Base-by-base conservation (phyloP, 106 monocot genomes). In the Acorus calamus region DNA sequence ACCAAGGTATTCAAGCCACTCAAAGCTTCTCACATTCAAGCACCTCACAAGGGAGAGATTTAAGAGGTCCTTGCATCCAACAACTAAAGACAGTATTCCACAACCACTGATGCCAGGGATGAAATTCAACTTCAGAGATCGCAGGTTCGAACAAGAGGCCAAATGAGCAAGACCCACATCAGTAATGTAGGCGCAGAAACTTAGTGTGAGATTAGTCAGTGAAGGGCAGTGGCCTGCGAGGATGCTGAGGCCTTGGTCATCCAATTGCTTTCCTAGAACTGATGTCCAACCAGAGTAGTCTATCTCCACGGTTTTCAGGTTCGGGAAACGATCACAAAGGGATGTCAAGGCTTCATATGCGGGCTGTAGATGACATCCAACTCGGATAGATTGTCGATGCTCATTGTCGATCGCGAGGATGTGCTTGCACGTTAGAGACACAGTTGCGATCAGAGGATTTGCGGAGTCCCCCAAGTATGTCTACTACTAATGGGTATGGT, bases 1-100 rank as follows among this genome's bases (percentile, higher is more conserved):
- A 5, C 86, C 87, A 45, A 92, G 69, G 66, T 81, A 79, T 51
- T 87, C 81, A 5, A 92, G 59, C 87, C 91, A 92, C 71, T 79
- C 86, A 2, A 74, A 74, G 54, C 87, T 84, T 50, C 49, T 81
- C 47, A 92, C 71, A 10, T 81, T 87, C 83, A 84, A 84, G 76
- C 86, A 87, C 1, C 80, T 71, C 62, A 71, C 77, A 8, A 92
- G 79, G 14, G 81, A 78, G 48, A 92, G 74, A 7, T 65, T 56
- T 6, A 72, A 77, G 4, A 87, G 69, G 44, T 79, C 87, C 80
- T 87, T 92, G 55, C 92, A 92, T 46, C 92, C 84, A 60, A 78
- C 63, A 7, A 63, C 81, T 14, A 87, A 44, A 4, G 81, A 79
- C 7, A 84, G 74, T 59, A 92, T 66, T 11, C 92, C 92, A 44